Percentiles rank a stretch among this genome's conserved stretches.
phyloP scores from a whole-genome alignment of 495 filamentous ascomycete genomes.

The Aspergillus ellipticus region DNA sequence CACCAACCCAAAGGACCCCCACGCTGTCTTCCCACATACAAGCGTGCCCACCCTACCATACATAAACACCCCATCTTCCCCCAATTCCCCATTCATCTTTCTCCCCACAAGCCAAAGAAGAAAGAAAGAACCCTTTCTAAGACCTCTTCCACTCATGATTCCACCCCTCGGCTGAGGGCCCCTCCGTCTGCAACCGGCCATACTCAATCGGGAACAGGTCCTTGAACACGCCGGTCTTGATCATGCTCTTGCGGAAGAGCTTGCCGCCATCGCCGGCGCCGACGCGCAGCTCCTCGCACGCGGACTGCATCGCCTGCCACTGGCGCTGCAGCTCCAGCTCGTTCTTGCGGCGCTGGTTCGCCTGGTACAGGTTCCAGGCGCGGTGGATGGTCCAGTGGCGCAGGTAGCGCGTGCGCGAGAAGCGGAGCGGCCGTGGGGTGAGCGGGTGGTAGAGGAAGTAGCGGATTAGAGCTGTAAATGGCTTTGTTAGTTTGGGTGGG shows the following conservation, averaged over 20 bases:
- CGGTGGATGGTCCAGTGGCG: slow-evolving; percentile 99
- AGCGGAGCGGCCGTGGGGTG: slow-evolving; percentile 74
- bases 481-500: background rate
- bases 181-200: slow-evolving; percentile 76
- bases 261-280: slow-evolving; percentile 70
- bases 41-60: too few relatives aligned
- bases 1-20: too few relatives aligned
- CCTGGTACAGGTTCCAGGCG: slow-evolving; percentile 75
- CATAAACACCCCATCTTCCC: too few relatives aligned
- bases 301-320: slow-evolving; percentile 73
- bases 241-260: slow-evolving; percentile 79
- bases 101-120: slow-evolving; percentile 1
- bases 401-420: slow-evolving; percentile 81
- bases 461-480: slow-evolving; percentile 49
- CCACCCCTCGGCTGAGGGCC: slow-evolving; percentile 67
- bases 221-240: slow-evolving; percentile 71
- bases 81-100: slow-evolving; percentile 14
- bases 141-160: slow-evolving; percentile 60
- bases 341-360: slow-evolving; percentile 55
- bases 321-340: slow-evolving; percentile 65
- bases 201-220: slow-evolving; percentile 80
- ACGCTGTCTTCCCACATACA: too few relatives aligned
- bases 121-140: background rate
- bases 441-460: slow-evolving; percentile 63
- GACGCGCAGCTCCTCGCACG: slow-evolving; percentile 77